These are phyloP conservation scores for Elasticomyces elasticus DNA, from an alignment of 495 filamentous ascomycete species.

Conservation along the genomic window DNA sequence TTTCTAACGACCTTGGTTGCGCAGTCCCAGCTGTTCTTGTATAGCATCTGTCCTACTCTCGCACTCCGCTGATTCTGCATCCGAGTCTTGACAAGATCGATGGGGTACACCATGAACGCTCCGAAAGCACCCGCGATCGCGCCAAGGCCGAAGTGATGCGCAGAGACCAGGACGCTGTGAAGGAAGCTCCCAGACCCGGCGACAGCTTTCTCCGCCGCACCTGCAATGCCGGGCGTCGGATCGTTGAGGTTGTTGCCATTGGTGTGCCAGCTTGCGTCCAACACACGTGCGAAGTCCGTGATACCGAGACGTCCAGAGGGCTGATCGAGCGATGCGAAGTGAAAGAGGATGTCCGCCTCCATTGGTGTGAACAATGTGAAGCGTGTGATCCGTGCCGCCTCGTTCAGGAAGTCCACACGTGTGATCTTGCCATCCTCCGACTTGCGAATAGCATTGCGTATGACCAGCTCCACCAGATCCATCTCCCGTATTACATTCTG, in stretches of 20 bases:
- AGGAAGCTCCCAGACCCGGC: slow-evolving; percentile 44
- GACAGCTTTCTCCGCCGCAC: slow-evolving; percentile 40
- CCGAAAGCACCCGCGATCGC: slow-evolving; percentile 90
- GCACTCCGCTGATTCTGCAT: slow-evolving; percentile 92
- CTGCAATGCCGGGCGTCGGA: slow-evolving; percentile 22
- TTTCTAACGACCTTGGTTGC: slow-evolving; percentile 83
- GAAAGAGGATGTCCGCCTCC: slow-evolving; percentile 98
- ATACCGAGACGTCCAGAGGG: slow-evolving; percentile 75
- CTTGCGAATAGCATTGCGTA: slow-evolving; percentile 75
- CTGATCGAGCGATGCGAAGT: slow-evolving; percentile 88
- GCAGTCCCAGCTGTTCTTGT: slow-evolving; percentile 95
- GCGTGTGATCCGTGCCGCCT: slow-evolving; percentile 77
- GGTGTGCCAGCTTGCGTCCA: slow-evolving; percentile 81
- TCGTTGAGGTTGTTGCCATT: slow-evolving; percentile 35
- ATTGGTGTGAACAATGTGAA: slow-evolving; percentile 95
- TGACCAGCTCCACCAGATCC: slow-evolving; percentile 89
- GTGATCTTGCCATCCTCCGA: slow-evolving; percentile 87
- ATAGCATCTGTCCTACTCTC: slow-evolving; percentile 74
- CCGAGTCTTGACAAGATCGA: slow-evolving; percentile 95
- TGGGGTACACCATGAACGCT: slow-evolving; percentile 98
- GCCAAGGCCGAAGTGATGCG: slow-evolving; percentile 80
- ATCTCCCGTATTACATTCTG: slow-evolving; percentile 95
- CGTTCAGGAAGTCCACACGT: slow-evolving; percentile 85
- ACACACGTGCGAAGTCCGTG: slow-evolving; percentile 82
- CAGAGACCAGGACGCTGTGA: slow-evolving; percentile 60